These are phyloP conservation scores for Globisporangium acanthophoron DNA, from an alignment of 352 stramenopile species.

Conservation along the genomic window DNA sequence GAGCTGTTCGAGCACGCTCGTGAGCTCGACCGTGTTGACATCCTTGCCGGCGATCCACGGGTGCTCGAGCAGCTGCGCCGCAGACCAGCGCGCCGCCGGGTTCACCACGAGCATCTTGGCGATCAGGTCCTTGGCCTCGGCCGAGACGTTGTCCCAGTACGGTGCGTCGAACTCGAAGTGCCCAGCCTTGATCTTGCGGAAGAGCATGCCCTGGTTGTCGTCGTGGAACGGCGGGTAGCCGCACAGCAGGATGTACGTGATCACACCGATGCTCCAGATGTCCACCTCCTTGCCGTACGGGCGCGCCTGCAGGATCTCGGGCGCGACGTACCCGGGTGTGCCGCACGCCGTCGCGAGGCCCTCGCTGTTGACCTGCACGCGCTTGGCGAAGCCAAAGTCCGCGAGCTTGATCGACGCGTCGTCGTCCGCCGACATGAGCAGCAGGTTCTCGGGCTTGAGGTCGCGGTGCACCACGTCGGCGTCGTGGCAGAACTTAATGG, in stretches of 20 bases:
- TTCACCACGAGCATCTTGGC: conserved; percentile 86
- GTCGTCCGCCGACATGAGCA: conserved; percentile 72
- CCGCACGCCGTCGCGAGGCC: conserved; percentile 62
- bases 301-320: conserved; percentile 72
- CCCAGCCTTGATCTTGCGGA: conserved; percentile 67
- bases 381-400: conserved; percentile 83
- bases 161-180: conserved; percentile 70
- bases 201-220: conserved; percentile 88
- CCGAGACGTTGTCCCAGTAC: conserved; percentile 78
- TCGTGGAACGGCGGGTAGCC: conserved; percentile 87
- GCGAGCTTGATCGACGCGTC: conserved; percentile 81
- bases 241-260: conserved; percentile 85
- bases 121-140: conserved; percentile 87
- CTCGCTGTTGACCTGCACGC: conserved; percentile 46
- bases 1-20: conserved; percentile 83
- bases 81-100: conserved; percentile 71
- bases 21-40: conserved; percentile 73
- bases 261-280: conserved; percentile 90
- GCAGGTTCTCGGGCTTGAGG: conserved; percentile 96
- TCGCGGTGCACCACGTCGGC: conserved; percentile 91
- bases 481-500: conserved; percentile 84
- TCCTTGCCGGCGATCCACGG: conserved; percentile 84
- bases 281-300: conserved; percentile 79
- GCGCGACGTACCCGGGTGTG: conserved; percentile 77
- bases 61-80: conserved; percentile 67